Percentiles rank a stretch among this genome's conserved stretches.
These are phyloP conservation scores for Crataegus laevigata DNA, from an alignment of 306 rosid species.

Conservation along the genomic window DNA sequence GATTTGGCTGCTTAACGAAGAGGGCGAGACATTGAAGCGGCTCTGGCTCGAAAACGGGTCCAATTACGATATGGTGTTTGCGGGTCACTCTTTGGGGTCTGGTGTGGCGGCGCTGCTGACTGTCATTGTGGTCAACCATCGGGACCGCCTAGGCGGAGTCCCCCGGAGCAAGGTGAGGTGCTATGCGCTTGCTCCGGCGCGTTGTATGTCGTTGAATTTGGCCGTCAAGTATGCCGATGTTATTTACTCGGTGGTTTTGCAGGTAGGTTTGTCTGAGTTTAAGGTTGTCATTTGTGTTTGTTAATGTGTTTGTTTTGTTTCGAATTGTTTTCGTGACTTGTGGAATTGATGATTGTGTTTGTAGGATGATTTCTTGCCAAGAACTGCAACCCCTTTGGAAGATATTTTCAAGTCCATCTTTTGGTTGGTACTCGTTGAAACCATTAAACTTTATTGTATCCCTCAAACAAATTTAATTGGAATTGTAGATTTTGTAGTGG, in stretches of 20 bases:
- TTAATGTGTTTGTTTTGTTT: not conserved
- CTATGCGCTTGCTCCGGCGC: conserved; percentile 78
- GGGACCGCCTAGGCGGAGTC: conserved; percentile 57
- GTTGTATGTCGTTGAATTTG: conserved; percentile 92
- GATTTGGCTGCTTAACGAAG: conserved; percentile 62
- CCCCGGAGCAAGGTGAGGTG: conserved; percentile 56
- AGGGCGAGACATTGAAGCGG: conserved; percentile 56
- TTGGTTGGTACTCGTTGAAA: conserved; percentile 44
- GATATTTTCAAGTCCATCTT: conserved; percentile 87
- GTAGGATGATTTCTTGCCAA: conserved; percentile 94
- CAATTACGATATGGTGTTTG: conserved; percentile 59
- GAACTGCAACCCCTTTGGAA: conserved; percentile 90
- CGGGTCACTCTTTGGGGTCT: conserved; percentile 83
- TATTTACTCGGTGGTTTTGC: conserved; percentile 65
- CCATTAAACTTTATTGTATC: not conserved
- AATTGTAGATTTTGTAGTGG: conserved; percentile 12
- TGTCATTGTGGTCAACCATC: conserved; percentile 54
- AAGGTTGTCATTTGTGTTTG: not conserved
- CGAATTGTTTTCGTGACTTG: not conserved
- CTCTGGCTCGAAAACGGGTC: conserved; percentile 66
- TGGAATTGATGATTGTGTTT: not conserved
- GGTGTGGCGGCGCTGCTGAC: conserved; percentile 81
- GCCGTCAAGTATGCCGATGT: conserved; percentile 95
- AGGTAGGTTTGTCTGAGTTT: conserved; percentile 29
- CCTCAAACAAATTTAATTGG: not conserved